These are phyloP conservation scores for Jimgerdemannia flammicorona DNA, from an alignment of 192 early-diverging fungal species.

Conservation along the genomic window DNA sequence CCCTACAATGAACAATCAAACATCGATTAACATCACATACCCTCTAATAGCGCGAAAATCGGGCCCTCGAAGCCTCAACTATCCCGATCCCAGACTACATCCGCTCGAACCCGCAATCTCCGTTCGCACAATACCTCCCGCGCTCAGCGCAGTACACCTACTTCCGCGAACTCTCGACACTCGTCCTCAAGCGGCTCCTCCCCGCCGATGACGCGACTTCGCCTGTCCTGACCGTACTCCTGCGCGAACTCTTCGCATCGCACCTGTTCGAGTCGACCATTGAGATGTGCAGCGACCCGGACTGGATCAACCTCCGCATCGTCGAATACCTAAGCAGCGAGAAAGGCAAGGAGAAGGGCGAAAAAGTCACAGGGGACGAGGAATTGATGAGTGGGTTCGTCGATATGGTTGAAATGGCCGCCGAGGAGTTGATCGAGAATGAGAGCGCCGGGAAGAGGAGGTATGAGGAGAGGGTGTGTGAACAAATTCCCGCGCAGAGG, in stretches of 20 bases:
- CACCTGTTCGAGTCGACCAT: slow-evolving; percentile 42
- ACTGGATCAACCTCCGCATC: slow-evolving; percentile 47
- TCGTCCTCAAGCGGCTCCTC: slow-evolving; percentile 34
- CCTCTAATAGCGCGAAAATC: slow-evolving; percentile 25
- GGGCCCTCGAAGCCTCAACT: slow-evolving; percentile 33
- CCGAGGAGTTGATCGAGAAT: slow-evolving; percentile 19
- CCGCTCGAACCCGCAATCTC: slow-evolving; percentile 37
- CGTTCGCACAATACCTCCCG: slow-evolving; percentile 35
- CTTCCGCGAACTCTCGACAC: slow-evolving; percentile 29
- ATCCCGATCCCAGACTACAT: slow-evolving; percentile 36
- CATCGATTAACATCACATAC: background rate
- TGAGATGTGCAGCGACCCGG: slow-evolving; percentile 44
- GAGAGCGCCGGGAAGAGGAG: background rate
- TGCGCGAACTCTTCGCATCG: slow-evolving; percentile 47
- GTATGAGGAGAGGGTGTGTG: background rate
- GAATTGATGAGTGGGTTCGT: slow-evolving; percentile 8
- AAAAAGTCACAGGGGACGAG: background rate
- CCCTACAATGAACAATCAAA: background rate
- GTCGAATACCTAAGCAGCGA: slow-evolving; percentile 38
- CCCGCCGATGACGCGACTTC: slow-evolving; percentile 38
- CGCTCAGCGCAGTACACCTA: slow-evolving; percentile 36
- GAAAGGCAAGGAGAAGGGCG: background rate
- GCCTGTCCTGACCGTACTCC: slow-evolving; percentile 32
- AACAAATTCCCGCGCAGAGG: background rate
- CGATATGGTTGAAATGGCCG: slow-evolving; percentile 25